A percentile compares a stretch with the other conserved stretches of the same genome.
phyloP scores from a whole-genome alignment of 83 land plant species.

The Thuja plicata region DNA sequence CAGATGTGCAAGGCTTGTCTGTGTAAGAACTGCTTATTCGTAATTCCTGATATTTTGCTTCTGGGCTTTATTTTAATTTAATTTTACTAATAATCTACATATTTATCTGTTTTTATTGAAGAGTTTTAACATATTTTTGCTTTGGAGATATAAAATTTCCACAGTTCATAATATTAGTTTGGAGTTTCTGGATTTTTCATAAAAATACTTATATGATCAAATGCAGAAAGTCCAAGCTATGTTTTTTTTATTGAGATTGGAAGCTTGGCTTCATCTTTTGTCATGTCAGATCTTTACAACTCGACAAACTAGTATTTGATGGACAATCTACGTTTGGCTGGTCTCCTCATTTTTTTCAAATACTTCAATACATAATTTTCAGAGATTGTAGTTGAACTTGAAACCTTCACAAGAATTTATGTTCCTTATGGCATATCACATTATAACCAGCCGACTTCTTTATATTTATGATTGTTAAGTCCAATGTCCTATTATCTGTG shows the following conservation, averaged over 20 bases:
- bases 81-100: background rate
- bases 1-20: conserved; percentile 50
- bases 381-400: background rate
- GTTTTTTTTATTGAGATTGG: too few species aligned
- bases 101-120: background rate
- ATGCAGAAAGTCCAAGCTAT: too few species aligned
- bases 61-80: background rate
- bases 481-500: background rate
- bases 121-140: too few species aligned
- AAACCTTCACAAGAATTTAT: background rate
- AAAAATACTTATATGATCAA: too few species aligned
- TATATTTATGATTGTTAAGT: background rate
- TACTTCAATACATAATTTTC: background rate
- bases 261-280: too few species aligned
- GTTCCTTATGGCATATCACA: background rate
- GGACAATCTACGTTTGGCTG: background rate
- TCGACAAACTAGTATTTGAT: background rate
- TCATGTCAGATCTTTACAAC: too few species aligned
- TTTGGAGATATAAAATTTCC: too few species aligned
- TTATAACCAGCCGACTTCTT: background rate
- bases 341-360: background rate
- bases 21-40: conserved; percentile 29
- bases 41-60: background rate
- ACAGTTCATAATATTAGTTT: too few species aligned
- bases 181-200: too few species aligned